Conservation (phyloP, 768 basidiomycete genomes). For the Naganishia vaughanmartiniae region DNA sequence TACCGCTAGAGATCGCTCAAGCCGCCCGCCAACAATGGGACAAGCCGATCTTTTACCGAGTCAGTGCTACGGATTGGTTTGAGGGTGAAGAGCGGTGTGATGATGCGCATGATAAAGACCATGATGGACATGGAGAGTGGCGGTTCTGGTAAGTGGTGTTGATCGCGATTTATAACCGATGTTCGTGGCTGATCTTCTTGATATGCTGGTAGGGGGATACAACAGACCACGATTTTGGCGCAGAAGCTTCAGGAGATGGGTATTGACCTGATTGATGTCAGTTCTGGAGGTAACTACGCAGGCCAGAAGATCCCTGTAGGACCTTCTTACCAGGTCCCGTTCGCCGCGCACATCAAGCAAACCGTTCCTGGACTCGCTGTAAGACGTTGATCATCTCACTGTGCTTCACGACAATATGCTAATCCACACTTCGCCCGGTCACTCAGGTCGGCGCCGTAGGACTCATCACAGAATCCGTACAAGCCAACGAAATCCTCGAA, state of each 20-base stretch:
- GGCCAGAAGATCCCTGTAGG: constrained; percentile 55
- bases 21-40: constrained; percentile 62
- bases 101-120: constrained; percentile 45
- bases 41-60: constrained; percentile 70
- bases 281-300: constrained; percentile 65
- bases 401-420: neutral
- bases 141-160: constrained; percentile 29
- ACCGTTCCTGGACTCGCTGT: constrained; percentile 41
- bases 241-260: constrained; percentile 62
- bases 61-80: constrained; percentile 69
- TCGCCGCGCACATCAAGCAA: constrained; percentile 59
- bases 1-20: constrained; percentile 62
- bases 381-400: constrained; percentile 26
- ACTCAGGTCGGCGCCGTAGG: constrained; percentile 64
- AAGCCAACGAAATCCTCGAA: constrained; percentile 66
- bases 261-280: constrained; percentile 74
- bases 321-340: constrained; percentile 59
- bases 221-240: constrained; percentile 66
- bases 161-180: constrained; percentile 56
- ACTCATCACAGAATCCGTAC: constrained; percentile 64
- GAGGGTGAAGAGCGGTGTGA: constrained; percentile 59
- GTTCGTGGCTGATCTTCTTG: neutral
- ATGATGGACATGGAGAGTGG: constrained; percentile 32
- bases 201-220: constrained; percentile 61
- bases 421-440: neutral